Conservation (phyloP, 2,329 filamentous ascomycete species). For the Trichoderma hamatum region DNA sequence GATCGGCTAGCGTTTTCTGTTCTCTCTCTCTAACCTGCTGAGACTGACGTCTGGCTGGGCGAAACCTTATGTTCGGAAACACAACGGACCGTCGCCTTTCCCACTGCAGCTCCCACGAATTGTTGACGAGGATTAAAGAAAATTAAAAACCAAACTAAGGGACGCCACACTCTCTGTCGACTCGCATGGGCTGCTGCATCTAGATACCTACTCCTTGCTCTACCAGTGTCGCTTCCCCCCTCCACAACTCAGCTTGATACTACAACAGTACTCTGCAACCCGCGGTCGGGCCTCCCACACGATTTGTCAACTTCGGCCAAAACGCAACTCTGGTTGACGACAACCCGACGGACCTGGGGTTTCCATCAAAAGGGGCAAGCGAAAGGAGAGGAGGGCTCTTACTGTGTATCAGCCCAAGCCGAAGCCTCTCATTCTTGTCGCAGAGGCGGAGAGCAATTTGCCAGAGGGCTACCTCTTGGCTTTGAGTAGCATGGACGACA, state of each 20-base stretch:
- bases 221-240: conserved; percentile 4
- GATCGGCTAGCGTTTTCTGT: conserved; percentile 2
- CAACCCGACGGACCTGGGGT: not conserved
- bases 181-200: conserved; percentile 10
- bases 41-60: conserved; percentile 13
- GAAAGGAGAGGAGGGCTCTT: not conserved
- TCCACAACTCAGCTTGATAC: conserved; percentile 19
- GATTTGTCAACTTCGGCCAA: not conserved
- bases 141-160: conserved; percentile 7
- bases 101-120: not conserved
- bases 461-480: conserved; percentile 12
- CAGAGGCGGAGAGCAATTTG: conserved; percentile 1
- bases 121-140: not conserved
- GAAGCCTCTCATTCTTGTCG: not conserved
- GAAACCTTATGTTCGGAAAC: conserved; percentile 6
- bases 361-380: not conserved
- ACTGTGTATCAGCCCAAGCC: not conserved
- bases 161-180: conserved; percentile 17
- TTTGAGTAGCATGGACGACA: conserved; percentile 11
- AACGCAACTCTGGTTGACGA: not conserved
- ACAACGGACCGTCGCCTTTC: conserved; percentile 1
- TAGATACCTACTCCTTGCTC: not conserved
- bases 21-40: not conserved
- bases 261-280: not conserved
- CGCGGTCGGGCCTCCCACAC: not conserved